Conservation (phyloP, 2,329 filamentous ascomycete species). For the Colletotrichum spaethianum region DNA sequence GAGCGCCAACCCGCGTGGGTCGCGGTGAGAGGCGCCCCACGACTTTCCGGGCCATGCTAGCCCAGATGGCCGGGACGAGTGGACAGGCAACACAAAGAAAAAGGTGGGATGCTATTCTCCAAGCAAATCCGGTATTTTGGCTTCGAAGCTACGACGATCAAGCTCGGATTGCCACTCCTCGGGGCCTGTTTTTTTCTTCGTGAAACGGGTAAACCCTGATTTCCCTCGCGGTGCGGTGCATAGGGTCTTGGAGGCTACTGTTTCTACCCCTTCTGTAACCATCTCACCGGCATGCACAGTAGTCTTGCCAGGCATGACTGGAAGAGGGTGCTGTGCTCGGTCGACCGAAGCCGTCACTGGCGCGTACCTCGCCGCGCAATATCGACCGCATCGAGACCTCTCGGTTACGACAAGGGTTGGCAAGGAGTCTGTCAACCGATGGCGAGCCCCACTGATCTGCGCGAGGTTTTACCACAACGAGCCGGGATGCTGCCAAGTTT, state of each 20-base stretch:
- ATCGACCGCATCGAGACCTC: constrained; percentile 23
- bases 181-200: background rate
- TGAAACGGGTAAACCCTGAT: constrained; percentile 34
- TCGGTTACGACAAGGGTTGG: constrained; percentile 12
- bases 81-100: background rate
- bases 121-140: constrained; percentile 24
- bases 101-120: constrained; percentile 28
- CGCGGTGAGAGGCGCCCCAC: constrained; percentile 24
- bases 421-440: constrained; percentile 26
- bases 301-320: background rate
- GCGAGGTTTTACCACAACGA: constrained; percentile 18
- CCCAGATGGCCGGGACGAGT: constrained; percentile 25
- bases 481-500: constrained; percentile 40
- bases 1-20: constrained; percentile 35
- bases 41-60: constrained; percentile 27
- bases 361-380: constrained; percentile 12
- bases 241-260: constrained; percentile 31
- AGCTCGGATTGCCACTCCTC: background rate
- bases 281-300: background rate
- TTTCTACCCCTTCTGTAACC: constrained; percentile 1
- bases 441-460: constrained; percentile 36
- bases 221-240: constrained; percentile 30
- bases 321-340: constrained; percentile 10
- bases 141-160: constrained; percentile 7
- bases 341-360: constrained; percentile 6